Conservation (phyloP, 768 basidiomycete species). For the Suillus variegatus region DNA sequence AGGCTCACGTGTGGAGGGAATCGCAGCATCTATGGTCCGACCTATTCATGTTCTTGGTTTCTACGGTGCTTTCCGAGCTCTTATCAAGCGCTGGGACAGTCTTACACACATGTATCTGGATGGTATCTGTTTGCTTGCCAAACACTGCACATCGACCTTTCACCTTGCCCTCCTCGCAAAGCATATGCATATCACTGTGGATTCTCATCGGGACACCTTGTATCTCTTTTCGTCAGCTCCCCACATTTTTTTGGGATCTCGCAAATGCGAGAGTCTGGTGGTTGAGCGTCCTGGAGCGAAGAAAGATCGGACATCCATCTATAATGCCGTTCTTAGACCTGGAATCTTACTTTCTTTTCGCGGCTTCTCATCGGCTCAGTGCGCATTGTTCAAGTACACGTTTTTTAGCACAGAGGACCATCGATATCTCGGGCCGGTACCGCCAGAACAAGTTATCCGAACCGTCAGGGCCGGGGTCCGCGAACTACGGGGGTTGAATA, state of each 20-base stretch:
- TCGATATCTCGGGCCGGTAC: not conserved
- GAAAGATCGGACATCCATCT: not conserved
- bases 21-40: not conserved
- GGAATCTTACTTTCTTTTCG: not conserved
- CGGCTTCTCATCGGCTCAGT: not conserved
- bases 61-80: not conserved
- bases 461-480: not conserved
- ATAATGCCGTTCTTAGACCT: not conserved
- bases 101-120: constrained; percentile 8
- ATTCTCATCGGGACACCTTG: not conserved
- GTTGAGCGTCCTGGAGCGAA: not conserved
- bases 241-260: not conserved
- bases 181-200: constrained; percentile 1
- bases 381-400: not conserved
- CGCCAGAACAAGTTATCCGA: not conserved
- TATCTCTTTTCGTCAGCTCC: not conserved
- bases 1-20: not conserved
- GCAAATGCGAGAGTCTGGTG: not conserved
- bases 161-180: constrained; percentile 3
- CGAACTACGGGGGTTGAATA: not conserved
- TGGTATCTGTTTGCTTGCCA: constrained; percentile 7
- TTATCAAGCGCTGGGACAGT: constrained; percentile 8
- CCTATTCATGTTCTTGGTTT: constrained; percentile 3
- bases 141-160: not conserved
- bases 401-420: not conserved